phyloP scores from a whole-genome alignment of 1,284 basidiomycete species.

The Moesziomyces sp. region DNA sequence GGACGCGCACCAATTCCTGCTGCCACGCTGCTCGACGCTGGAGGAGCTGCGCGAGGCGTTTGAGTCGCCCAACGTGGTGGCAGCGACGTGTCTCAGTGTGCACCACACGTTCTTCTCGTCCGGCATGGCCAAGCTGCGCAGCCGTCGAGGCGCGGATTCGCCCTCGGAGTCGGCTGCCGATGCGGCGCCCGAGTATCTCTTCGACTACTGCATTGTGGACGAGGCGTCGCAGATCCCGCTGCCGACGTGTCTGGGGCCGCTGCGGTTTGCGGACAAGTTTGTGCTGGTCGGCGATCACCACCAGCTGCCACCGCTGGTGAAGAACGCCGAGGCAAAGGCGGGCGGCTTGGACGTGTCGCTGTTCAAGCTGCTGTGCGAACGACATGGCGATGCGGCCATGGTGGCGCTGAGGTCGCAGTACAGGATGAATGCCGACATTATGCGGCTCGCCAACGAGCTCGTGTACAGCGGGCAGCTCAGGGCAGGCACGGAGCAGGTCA shows the following conservation, averaged over 20 bases:
- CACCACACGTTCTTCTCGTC: constrained; percentile 83
- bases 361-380: constrained; percentile 86
- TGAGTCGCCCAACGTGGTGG: constrained; percentile 88
- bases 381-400: constrained; percentile 80
- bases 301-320: constrained; percentile 88
- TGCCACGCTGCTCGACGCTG: constrained; percentile 72
- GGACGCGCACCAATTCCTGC: constrained; percentile 74
- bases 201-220: constrained; percentile 98
- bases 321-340: constrained; percentile 77
- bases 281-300: constrained; percentile 96
- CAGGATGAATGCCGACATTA: constrained; percentile 96
- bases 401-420: constrained; percentile 88
- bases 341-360: constrained; percentile 89
- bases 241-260: constrained; percentile 91
- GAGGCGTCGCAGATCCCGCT: constrained; percentile 98
- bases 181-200: constrained; percentile 71
- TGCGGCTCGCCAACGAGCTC: constrained; percentile 88
- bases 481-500: constrained; percentile 81
- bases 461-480: constrained; percentile 83
- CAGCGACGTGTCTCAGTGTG: constrained; percentile 90
- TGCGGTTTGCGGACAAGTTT: constrained; percentile 88
- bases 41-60: constrained; percentile 75
- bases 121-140: constrained; percentile 69
- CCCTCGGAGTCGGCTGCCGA: background rate
- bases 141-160: constrained; percentile 1